These are phyloP conservation scores for Sphagnum tenellum DNA, from an alignment of 225 moss, liverwort and hornwort genomes.

Conservation along the genomic window DNA sequence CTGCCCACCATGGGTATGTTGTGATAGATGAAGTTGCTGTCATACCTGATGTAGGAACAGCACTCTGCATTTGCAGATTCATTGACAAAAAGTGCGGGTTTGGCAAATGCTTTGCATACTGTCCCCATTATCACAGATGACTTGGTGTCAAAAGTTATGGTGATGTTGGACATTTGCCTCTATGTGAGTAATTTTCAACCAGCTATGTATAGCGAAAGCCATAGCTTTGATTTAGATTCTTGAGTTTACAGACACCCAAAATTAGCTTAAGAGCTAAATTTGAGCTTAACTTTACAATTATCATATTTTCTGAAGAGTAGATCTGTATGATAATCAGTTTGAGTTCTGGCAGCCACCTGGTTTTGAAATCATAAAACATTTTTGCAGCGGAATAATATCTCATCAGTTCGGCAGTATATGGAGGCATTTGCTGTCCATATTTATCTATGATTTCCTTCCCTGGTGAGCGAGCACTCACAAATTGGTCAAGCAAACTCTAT, in stretches of 20 bases:
- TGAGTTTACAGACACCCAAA: too few species aligned
- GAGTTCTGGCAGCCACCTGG: neutral
- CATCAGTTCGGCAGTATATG: conserved; percentile 56
- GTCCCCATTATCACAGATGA: conserved; percentile 33
- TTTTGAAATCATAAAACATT: neutral
- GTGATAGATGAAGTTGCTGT: too few species aligned
- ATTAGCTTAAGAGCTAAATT: too few species aligned
- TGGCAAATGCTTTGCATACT: conserved; percentile 88
- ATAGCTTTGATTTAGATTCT: too few species aligned
- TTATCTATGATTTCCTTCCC: conserved; percentile 53
- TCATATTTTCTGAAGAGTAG: conserved; percentile 4
- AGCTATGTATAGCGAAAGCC: too few species aligned
- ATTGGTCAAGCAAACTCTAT: too few species aligned
- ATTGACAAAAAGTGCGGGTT: conserved; percentile 46
- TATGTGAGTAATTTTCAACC: conserved; percentile 32
- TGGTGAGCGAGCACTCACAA: conserved; percentile 22
- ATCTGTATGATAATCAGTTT: neutral
- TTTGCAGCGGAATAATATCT: conserved; percentile 57
- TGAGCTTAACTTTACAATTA: neutral
- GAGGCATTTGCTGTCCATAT: conserved; percentile 62
- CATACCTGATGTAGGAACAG: too few species aligned
- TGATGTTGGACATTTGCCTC: conserved; percentile 44
- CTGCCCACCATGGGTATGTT: too few species aligned
- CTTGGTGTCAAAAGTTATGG: conserved; percentile 30
- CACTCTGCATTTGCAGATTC: conserved; percentile 20